Conservation (phyloP, 2,329 filamentous ascomycete species). For the Colletotrichum costaricense region DNA sequence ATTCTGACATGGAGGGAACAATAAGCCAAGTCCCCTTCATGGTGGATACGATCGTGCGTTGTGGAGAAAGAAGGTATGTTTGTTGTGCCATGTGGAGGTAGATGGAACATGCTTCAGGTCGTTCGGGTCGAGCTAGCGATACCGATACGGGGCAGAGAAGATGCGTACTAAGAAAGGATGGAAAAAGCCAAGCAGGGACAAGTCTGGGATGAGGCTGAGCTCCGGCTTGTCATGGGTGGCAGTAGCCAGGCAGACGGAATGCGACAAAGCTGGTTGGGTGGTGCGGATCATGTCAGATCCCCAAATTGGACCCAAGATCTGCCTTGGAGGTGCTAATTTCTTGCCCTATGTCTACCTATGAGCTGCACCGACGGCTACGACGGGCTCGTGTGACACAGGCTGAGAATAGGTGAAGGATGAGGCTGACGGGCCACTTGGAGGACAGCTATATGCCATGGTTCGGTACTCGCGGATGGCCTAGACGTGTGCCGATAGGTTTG, state of each 20-base stretch:
- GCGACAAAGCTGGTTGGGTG: not conserved
- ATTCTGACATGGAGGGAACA: slow-evolving; percentile 34
- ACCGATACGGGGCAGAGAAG: not conserved
- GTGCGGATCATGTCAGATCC: slow-evolving; percentile 26
- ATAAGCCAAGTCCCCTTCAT: slow-evolving; percentile 8
- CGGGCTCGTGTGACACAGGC: slow-evolving; percentile 17
- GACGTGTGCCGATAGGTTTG: slow-evolving; percentile 10
- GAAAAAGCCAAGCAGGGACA: not conserved
- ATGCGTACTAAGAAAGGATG: not conserved
- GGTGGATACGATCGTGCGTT: slow-evolving; percentile 9
- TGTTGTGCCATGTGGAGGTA: slow-evolving; percentile 1
- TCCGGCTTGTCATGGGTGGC: not conserved
- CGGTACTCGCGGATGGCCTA: slow-evolving; percentile 1
- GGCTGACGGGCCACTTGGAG: slow-evolving; percentile 24
- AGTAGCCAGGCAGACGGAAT: slow-evolving; percentile 28
- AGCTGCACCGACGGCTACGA: not conserved
- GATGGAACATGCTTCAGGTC: slow-evolving; percentile 15
- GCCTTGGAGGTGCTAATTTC: not conserved
- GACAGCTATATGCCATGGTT: slow-evolving; percentile 5
- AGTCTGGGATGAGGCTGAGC: slow-evolving; percentile 27
- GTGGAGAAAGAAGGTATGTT: slow-evolving; percentile 15
- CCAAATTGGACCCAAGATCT: slow-evolving; percentile 23
- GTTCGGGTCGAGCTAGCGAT: not conserved
- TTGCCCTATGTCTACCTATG: slow-evolving; percentile 17
- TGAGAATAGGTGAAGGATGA: slow-evolving; percentile 31